Base-by-base conservation (phyloP, 1,284 basidiomycete genomes). In the Pterulicium gracile region DNA sequence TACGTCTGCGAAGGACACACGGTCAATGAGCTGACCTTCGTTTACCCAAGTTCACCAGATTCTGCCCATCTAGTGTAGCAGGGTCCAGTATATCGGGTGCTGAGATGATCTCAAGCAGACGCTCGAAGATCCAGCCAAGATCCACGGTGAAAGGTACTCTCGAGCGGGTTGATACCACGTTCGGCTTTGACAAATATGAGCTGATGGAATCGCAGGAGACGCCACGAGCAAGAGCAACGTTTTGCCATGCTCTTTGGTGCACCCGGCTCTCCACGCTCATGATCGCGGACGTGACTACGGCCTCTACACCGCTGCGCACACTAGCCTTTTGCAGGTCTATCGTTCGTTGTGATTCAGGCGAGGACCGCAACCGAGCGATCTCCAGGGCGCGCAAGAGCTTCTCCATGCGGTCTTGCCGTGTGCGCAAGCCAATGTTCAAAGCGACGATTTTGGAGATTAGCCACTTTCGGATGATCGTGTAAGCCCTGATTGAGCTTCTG, bases 91-190 rank as follows among this genome's bases (percentile, higher is more conserved):
- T 68, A 56, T 89, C 85, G 2, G 82, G 78, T 47, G 80, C 71
- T 39, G 79, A 78, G 48, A 87, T 74, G 27, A 89, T 67, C 58
- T 89, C 87, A 19, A 89, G 63, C 58, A 89, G 72, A 42, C 83
- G 75, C 59, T 90, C 87, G 49, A 89, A 60, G 36, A 88, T 61
- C 86, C 87, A 90, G 4, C 83, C 85, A 51, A 87, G 73, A 56
- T 89, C 87, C 13, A 82, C 73, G 7, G 79, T 78, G 47, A 88
- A 62, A 10, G 70, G 63, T 22, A 76, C 73, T 24, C 67, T 65
- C 20, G 67, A 69, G n/a, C 62, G 55, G 13, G 70, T 61, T 1
- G 67, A 61, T 24, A 69, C 65, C 2, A 72, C 61, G 22, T 56
- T 62, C 2, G 77, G 73, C 42, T 69, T 68, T 12, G 69, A 67